These are phyloP conservation scores for Alternaria sp. DNA, from an alignment of 2,329 filamentous ascomycete genomes.

Conservation along the genomic window DNA sequence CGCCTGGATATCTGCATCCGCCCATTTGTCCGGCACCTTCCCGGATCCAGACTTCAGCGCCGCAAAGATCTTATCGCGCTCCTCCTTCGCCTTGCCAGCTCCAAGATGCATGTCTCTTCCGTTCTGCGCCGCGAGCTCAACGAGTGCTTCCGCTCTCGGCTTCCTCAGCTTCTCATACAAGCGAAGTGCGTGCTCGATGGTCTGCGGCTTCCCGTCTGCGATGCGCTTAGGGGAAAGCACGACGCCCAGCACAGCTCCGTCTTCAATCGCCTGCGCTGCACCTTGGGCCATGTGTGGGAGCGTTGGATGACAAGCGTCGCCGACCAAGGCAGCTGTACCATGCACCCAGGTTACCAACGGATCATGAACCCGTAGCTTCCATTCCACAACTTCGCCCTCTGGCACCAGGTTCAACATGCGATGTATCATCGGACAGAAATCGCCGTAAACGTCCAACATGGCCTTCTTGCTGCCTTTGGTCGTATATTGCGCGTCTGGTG, in stretches of 20 bases:
- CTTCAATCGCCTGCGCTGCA: constrained; percentile 70
- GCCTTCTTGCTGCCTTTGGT: constrained; percentile 66
- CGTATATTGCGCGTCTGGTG: constrained; percentile 66
- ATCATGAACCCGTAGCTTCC: constrained; percentile 68
- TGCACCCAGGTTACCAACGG: constrained; percentile 68
- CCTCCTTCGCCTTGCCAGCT: constrained; percentile 64
- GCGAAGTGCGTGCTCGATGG: constrained; percentile 60
- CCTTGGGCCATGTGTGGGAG: constrained; percentile 70
- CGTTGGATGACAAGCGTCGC: constrained; percentile 68
- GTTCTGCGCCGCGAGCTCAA: constrained; percentile 63
- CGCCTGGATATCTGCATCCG: constrained; percentile 58
- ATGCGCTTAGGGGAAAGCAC: constrained; percentile 59
- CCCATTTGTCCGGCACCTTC: constrained; percentile 60
- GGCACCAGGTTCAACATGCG: constrained; percentile 67
- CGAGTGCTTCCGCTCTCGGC: constrained; percentile 62
- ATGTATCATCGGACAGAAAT: constrained; percentile 67
- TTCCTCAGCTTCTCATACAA: constrained; percentile 65
- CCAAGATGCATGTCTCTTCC: constrained; percentile 64
- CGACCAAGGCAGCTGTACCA: constrained; percentile 60
- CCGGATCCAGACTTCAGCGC: constrained; percentile 53
- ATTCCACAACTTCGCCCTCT: constrained; percentile 71
- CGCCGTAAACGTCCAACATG: constrained; percentile 66
- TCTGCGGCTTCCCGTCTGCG: constrained; percentile 49
- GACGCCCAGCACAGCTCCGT: constrained; percentile 63
- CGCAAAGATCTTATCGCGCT: constrained; percentile 63